phyloP scores from a whole-genome alignment of 257 asterid species.

The Hygrophila difformis region DNA sequence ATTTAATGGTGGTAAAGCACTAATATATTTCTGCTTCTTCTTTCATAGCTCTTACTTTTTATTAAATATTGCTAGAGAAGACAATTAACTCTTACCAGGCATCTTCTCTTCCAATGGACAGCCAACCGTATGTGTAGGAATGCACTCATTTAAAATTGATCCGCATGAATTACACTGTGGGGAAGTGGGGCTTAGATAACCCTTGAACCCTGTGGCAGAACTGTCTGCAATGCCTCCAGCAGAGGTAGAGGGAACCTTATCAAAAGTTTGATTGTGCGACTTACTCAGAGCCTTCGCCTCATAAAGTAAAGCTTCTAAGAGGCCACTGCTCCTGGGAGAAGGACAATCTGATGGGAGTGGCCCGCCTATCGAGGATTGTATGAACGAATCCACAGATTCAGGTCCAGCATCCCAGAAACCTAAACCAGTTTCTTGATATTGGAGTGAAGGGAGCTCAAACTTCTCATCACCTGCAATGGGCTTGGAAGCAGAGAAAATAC shows the following conservation, averaged over 20 bases:
- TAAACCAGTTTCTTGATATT: conserved; percentile 41
- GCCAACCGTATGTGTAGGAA: conserved; percentile 24
- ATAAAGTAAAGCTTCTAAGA: conserved; percentile 51
- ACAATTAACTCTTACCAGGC: conserved; percentile 22
- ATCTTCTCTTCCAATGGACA: conserved; percentile 24
- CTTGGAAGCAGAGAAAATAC: conserved; percentile 54
- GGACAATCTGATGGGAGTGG: conserved; percentile 31
- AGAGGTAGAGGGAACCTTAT: conserved; percentile 12
- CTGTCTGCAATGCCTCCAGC: conserved; percentile 25
- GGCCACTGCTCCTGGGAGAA: conserved; percentile 60
- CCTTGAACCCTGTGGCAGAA: conserved; percentile 32
- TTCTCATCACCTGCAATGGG: conserved; percentile 46
- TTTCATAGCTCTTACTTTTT: background rate
- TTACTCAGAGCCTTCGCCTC: conserved; percentile 42
- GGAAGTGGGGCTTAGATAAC: conserved; percentile 26
- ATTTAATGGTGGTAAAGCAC: background rate
- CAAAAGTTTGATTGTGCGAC: conserved; percentile 31
- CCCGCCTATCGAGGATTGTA: conserved; percentile 34
- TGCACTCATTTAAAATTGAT: conserved; percentile 28
- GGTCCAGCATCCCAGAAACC: conserved; percentile 45
- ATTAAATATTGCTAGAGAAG: conserved; percentile 4
- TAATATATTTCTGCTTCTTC: background rate
- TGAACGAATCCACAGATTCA: conserved; percentile 35
- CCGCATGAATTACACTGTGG: conserved; percentile 31
- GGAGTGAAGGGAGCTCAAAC: conserved; percentile 89